Evolutionary conservation across 2,329 filamentous ascomycete genomes (phyloP), one percentile per base, ranked within the genome.

Genomic region (Westerdykella sp.): DNA sequence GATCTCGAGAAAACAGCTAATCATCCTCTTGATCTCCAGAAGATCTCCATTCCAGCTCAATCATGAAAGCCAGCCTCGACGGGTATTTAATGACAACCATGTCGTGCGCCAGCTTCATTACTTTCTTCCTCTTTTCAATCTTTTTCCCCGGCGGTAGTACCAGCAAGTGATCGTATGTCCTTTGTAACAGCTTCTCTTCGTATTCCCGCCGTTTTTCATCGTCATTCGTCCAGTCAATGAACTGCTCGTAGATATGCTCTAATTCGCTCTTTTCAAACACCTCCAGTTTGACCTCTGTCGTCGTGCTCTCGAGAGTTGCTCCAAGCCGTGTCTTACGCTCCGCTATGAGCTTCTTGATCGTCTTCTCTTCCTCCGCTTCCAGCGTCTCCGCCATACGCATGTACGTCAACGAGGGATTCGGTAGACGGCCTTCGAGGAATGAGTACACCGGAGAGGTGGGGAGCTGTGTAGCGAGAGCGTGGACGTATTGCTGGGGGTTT

Each of bases 31-130:
- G 25, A 28, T 28, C 25, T 28, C 25, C 57, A 64, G 96, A 38
- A 6, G 55, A 90, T 53, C 85, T 79, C 86, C 91, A 97, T 60
- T 97, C 87, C 45, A 98, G 74, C 23, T 85, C 78, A 47, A 96
- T 84, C 56, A 88, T 84, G 94, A 94, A 98, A 0, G 93, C 93
- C 13, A 94, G 75, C 50, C 84, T 80, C 68, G 84, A 95, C 0
- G 88, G 87, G 55, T 97, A 89, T 56, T 91, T 90, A 63, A 98
- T 93, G 46, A 95, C 86, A 47, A 98, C 91, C 86, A 98, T 95
- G 48, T 91, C 93, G 49, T 83, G 81, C 1, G 91, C 89, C 41
- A 93, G 72, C 46, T 85, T 83, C 56, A 85, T 69, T 0, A 95
- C 84, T 50, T 85, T 82, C 30, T 80, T 72, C 21, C 86, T 78